These are phyloP conservation scores for Micromonas pusilla DNA, from an alignment of 139 green algal species.

Conservation along the genomic window DNA sequence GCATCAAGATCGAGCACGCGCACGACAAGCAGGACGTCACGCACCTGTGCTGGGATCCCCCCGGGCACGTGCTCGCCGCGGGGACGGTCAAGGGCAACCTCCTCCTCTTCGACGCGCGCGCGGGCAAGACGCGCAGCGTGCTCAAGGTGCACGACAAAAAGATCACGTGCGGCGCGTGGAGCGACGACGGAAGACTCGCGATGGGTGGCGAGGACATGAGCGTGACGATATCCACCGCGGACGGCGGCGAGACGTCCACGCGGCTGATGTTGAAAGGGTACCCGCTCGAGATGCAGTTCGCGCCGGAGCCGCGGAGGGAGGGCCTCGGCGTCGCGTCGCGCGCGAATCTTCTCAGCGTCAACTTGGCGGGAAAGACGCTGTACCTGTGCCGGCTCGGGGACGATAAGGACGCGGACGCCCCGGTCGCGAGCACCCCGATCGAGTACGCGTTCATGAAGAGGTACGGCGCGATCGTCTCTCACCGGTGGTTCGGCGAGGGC, in stretches of 20 bases:
- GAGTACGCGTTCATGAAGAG: slow-evolving; percentile 48
- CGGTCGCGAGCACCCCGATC: slow-evolving; percentile 33
- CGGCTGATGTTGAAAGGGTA: slow-evolving; percentile 42
- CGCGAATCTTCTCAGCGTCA: slow-evolving; percentile 52
- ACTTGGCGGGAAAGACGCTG: slow-evolving; percentile 49
- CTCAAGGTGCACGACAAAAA: slow-evolving; percentile 54
- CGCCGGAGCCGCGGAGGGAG: background rate
- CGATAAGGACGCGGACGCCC: background rate
- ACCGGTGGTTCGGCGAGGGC: slow-evolving; percentile 66
- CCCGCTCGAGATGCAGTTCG: slow-evolving; percentile 38
- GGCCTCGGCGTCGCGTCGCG: no score
- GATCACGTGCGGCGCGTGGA: slow-evolving; percentile 52
- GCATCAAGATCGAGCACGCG: background rate
- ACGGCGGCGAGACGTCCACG: slow-evolving; percentile 46
- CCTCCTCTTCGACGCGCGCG: slow-evolving; percentile 55
- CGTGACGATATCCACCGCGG: slow-evolving; percentile 40
- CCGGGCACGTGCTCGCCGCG: slow-evolving; percentile 48
- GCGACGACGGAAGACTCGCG: slow-evolving; percentile 48
- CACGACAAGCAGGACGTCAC: slow-evolving; percentile 46
- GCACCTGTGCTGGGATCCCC: slow-evolving; percentile 48
- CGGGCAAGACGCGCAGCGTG: slow-evolving; percentile 51
- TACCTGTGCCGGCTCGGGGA: slow-evolving; percentile 49
- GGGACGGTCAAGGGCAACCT: slow-evolving; percentile 63
- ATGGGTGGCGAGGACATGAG: slow-evolving; percentile 42
- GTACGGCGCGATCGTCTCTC: slow-evolving; percentile 59